Conservation (phyloP, 106 monocot genomes). For the Dioscorea dumetorum region DNA sequence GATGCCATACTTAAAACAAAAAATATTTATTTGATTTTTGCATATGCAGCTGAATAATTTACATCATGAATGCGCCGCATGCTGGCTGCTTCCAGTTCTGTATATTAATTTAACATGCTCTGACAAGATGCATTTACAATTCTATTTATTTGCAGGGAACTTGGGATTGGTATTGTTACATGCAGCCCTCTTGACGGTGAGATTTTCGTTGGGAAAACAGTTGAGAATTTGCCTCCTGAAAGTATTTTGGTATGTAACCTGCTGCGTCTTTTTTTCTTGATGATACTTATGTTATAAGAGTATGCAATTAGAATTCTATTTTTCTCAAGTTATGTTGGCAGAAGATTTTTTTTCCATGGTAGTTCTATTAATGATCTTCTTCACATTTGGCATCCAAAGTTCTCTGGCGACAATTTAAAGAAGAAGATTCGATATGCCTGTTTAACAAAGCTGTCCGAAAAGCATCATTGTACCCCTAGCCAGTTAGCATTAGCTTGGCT, state of each 20-base stretch:
- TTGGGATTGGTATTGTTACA: constrained; percentile 48
- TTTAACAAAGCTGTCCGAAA: constrained; percentile 20
- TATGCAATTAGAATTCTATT: too few species aligned
- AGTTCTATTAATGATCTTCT: neutral
- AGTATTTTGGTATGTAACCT: constrained; percentile 9
- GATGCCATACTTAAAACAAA: too few species aligned
- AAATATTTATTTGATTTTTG: too few species aligned
- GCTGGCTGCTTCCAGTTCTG: neutral
- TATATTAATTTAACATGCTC: neutral
- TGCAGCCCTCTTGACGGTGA: constrained; percentile 50
- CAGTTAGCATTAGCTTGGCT: constrained; percentile 51
- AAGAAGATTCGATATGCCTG: constrained; percentile 24
- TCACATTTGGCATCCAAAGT: constrained; percentile 29
- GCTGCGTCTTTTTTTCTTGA: neutral
- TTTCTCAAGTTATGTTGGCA: too few species aligned
- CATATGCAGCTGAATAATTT: constrained; percentile 14
- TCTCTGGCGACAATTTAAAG: constrained; percentile 29
- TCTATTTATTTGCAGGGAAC: constrained; percentile 20
- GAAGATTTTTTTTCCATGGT: too few species aligned
- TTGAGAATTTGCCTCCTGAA: constrained; percentile 24
- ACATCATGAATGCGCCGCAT: too few species aligned
- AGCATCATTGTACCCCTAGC: constrained; percentile 28
- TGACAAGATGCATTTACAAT: neutral
- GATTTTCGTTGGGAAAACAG: constrained; percentile 38
- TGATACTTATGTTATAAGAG: neutral